These are phyloP conservation scores for Aspergillus sp. DNA, from an alignment of 2,329 filamentous ascomycete genomes.

Conservation along the genomic window DNA sequence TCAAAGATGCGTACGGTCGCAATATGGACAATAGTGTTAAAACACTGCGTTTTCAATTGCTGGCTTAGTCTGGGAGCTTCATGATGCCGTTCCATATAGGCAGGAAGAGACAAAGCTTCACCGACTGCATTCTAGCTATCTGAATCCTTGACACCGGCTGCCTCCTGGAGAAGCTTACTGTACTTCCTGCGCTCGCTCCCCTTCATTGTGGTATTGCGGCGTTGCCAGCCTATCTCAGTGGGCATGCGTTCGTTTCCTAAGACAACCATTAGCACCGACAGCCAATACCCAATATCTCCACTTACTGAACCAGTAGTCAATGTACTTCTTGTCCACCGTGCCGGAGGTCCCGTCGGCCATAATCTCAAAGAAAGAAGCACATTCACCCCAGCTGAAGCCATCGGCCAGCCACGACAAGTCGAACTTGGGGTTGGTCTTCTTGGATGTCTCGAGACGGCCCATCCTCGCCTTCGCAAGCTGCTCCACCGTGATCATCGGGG, in stretches of 20 bases:
- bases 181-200: constrained; percentile 1
- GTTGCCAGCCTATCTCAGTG: constrained; percentile 14
- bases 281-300: neutral
- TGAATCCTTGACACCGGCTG: constrained; percentile 5
- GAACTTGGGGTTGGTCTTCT: constrained; percentile 10
- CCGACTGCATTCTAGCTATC: neutral
- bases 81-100: too few species aligned
- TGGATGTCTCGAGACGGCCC: constrained; percentile 13
- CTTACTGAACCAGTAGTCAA: constrained; percentile 16
- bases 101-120: too few species aligned
- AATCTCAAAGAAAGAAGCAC: constrained; percentile 16
- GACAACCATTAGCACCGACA: neutral
- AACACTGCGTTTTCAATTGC: too few species aligned
- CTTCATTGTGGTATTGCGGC: constrained; percentile 8
- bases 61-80: too few species aligned
- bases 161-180: neutral
- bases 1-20: too few species aligned
- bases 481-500: constrained; percentile 8
- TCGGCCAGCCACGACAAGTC: constrained; percentile 1
- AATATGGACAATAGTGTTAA: too few species aligned
- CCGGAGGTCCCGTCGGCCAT: constrained; percentile 14
- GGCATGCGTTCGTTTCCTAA: constrained; percentile 14
- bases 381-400: constrained; percentile 16
- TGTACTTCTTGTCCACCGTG: constrained; percentile 10
- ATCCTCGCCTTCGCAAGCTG: constrained; percentile 9